Evolutionary conservation across 208 protist genomes (phyloP).

Genomic region (Herpetomonas tarakana): DNA sequence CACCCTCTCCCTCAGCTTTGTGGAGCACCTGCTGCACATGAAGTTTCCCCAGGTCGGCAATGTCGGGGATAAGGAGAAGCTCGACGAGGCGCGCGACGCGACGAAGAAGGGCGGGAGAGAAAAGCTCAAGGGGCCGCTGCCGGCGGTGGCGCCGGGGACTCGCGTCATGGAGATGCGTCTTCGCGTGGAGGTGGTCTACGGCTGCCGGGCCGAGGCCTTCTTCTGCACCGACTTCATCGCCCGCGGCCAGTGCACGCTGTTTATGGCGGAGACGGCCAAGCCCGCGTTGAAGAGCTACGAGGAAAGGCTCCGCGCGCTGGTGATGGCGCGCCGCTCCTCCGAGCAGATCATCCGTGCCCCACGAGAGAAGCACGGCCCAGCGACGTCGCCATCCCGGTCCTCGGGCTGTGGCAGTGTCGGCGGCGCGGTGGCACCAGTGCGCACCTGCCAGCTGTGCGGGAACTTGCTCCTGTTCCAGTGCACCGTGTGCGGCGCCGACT

Average conservation of each 20-base stretch:
- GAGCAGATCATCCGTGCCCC: constrained; percentile 48
- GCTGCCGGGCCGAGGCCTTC: constrained; percentile 61
- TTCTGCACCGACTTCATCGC: constrained; percentile 79
- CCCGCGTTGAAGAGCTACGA: constrained; percentile 49
- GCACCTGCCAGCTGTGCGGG: constrained; percentile 45
- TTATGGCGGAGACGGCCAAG: constrained; percentile 41
- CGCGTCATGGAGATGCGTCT: constrained; percentile 25
- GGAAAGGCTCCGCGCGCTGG: constrained; percentile 54
- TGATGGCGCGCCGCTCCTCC: constrained; percentile 14
- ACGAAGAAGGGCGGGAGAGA: no score
- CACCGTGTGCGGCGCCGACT: constrained; percentile 66
- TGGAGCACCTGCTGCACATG: constrained; percentile 57
- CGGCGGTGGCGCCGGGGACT: background rate
- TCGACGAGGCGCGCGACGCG: background rate
- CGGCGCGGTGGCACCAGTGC: constrained; percentile 13
- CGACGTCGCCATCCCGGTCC: background rate
- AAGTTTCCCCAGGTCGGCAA: constrained; percentile 15
- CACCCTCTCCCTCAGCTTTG: constrained; percentile 62
- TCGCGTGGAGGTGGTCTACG: constrained; percentile 76
- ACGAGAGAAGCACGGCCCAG: constrained; percentile 3
- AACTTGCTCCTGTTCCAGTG: constrained; percentile 47
- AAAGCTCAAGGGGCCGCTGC: no score
- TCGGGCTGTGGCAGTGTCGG: background rate
- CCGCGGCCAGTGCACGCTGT: constrained; percentile 41
- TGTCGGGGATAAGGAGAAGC: background rate